These are phyloP conservation scores for Podaxis sp. DNA, from an alignment of 768 basidiomycete genomes.

Conservation along the genomic window DNA sequence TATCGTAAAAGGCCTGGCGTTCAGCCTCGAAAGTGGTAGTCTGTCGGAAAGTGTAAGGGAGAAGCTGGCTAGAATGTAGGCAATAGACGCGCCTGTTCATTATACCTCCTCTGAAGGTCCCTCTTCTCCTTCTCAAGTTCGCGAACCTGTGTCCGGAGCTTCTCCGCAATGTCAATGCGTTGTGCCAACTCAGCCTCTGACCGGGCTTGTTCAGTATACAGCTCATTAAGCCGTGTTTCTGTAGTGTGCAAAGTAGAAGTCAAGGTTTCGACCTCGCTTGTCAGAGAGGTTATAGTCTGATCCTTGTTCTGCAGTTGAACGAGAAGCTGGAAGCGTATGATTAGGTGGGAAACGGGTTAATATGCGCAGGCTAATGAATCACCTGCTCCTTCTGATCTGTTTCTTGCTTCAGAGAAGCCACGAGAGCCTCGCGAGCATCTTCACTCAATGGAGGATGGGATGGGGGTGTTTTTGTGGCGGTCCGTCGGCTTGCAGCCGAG, in stretches of 20 bases:
- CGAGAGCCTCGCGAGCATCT: slow-evolving; percentile 56
- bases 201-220: slow-evolving; percentile 79
- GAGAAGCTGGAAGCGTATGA: slow-evolving; percentile 52
- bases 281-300: slow-evolving; percentile 58
- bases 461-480: slow-evolving; percentile 48
- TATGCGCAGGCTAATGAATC: slow-evolving; percentile 23
- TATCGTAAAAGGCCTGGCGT: slow-evolving; percentile 89
- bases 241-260: slow-evolving; percentile 64
- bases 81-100: slow-evolving; percentile 68
- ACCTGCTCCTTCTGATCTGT: slow-evolving; percentile 84
- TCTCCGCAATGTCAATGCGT: slow-evolving; percentile 80
- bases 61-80: slow-evolving; percentile 1
- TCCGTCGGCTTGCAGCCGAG: slow-evolving; percentile 47
- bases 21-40: slow-evolving; percentile 89
- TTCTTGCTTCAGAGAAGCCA: slow-evolving; percentile 69
- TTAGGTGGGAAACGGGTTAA: slow-evolving; percentile 11
- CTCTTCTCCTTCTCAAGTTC: slow-evolving; percentile 90
- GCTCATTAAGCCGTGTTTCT: slow-evolving; percentile 73
- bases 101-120: slow-evolving; percentile 79
- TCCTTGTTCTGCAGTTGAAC: slow-evolving; percentile 80
- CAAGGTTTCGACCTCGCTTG: slow-evolving; percentile 64
- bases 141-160: slow-evolving; percentile 75
- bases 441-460: slow-evolving; percentile 32
- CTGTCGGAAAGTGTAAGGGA: slow-evolving; percentile 36
- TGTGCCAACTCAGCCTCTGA: slow-evolving; percentile 82